Evolutionary conservation across 2,329 filamentous ascomycete genomes (phyloP).

Genomic region (Talaromyces islandicus): DNA sequence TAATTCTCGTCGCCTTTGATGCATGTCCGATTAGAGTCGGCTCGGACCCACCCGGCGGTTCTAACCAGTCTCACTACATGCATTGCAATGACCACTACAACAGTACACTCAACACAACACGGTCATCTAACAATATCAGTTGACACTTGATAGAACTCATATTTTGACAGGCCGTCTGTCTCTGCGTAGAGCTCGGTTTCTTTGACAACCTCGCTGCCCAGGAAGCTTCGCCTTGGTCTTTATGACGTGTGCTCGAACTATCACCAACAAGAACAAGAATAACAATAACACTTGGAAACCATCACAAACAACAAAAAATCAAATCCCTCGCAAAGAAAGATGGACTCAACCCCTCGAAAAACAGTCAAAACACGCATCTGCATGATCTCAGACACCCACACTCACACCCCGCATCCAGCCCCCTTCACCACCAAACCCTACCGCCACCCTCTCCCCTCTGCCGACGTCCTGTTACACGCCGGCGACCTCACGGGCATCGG

Average conservation of each 20-base stretch:
- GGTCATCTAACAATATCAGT: too few relatives aligned
- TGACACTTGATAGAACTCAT: too few relatives aligned
- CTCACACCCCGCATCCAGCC: slow-evolving; percentile 18
- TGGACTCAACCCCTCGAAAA: background rate
- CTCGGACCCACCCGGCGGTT: background rate
- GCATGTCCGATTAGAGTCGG: too few relatives aligned
- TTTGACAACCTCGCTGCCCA: background rate
- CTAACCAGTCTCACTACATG: too few relatives aligned
- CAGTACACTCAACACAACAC: too few relatives aligned
- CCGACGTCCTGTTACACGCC: slow-evolving; percentile 52
- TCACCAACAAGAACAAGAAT: background rate
- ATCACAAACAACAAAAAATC: too few relatives aligned
- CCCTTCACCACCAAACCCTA: slow-evolving; percentile 21
- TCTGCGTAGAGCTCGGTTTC: background rate
- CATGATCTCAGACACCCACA: slow-evolving; percentile 41
- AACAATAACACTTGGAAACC: background rate
- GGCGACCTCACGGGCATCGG: slow-evolving; percentile 55
- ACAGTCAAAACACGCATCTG: slow-evolving; percentile 34
- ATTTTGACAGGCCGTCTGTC: background rate
- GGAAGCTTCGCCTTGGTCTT: background rate
- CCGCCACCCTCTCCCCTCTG: slow-evolving; percentile 41
- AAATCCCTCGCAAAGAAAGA: too few relatives aligned
- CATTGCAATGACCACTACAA: too few relatives aligned
- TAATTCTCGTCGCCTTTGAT: too few relatives aligned
- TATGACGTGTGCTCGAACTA: background rate